Conservation (phyloP, 108 stramenopile genomes). For the Nitzschia sp. region DNA sequence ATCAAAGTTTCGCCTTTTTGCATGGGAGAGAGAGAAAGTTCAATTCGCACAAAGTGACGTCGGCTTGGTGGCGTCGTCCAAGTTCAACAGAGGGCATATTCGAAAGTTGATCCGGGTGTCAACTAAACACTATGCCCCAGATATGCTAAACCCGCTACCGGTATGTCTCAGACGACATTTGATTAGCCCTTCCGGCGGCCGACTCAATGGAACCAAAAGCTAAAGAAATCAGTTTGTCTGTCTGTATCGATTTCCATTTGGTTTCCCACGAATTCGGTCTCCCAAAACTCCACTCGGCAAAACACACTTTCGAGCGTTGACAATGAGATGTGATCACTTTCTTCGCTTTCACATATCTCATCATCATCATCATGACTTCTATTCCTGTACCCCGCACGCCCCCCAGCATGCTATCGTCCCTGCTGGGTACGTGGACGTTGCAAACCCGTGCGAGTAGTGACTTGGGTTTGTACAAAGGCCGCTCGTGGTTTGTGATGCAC, state of each 20-base stretch:
- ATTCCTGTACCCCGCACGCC: not conserved
- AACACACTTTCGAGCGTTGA: not conserved
- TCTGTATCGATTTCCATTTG: no score
- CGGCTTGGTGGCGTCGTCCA: no score
- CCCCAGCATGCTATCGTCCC: not conserved
- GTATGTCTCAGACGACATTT: not conserved
- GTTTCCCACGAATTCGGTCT: no score
- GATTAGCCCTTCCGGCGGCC: not conserved
- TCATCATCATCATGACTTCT: not conserved
- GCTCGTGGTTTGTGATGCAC: conserved; percentile 29
- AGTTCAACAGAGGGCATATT: no score
- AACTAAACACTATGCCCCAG: no score
- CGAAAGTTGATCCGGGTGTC: no score
- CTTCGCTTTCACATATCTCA: not conserved
- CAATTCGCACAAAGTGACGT: no score
- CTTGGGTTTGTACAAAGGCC: conserved; percentile 35
- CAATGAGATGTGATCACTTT: not conserved
- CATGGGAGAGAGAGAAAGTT: no score
- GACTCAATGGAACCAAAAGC: not conserved
- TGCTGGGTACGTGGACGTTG: conserved; percentile 41
- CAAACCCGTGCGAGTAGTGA: conserved; percentile 25
- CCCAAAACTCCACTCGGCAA: no score
- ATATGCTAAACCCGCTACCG: no score
- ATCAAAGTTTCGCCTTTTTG: no score
- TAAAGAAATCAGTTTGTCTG: not conserved